These are phyloP conservation scores for Aquilaria malaccensis DNA, from an alignment of 345 rosid species.

Conservation along the genomic window DNA sequence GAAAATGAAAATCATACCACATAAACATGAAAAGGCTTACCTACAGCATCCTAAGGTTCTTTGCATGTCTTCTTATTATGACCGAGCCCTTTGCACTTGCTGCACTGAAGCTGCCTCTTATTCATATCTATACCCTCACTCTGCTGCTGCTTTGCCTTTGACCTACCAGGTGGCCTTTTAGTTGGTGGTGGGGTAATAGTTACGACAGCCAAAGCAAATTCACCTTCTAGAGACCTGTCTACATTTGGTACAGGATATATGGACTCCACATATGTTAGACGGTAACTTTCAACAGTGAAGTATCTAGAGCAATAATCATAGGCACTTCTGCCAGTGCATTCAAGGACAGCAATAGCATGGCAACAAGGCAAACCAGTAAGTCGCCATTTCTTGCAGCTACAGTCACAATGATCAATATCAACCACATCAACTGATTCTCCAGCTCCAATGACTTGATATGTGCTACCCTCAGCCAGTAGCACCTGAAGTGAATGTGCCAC, in stretches of 20 bases:
- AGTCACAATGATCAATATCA: conserved; percentile 62
- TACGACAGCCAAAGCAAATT: conserved; percentile 29
- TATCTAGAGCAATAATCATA: conserved; percentile 74
- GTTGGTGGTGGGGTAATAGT: conserved; percentile 87
- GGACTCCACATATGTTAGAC: conserved; percentile 52
- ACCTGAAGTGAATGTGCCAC: conserved; percentile 46
- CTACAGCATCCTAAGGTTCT: conserved; percentile 25
- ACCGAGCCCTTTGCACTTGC: conserved; percentile 95
- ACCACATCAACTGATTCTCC: conserved; percentile 55
- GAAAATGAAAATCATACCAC: conserved; percentile 8
- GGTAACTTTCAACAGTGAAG: conserved; percentile 49
- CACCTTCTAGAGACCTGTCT: conserved; percentile 43
- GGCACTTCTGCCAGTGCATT: conserved; percentile 47
- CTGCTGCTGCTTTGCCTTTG: conserved; percentile 66
- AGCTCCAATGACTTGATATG: conserved; percentile 65
- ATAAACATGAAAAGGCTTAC: conserved; percentile 19
- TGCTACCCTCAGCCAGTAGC: conserved; percentile 34
- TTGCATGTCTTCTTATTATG: conserved; percentile 95
- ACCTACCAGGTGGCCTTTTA: conserved; percentile 74
- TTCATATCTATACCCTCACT: conserved; percentile 52
- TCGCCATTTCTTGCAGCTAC: conserved; percentile 81
- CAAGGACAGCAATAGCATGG: conserved; percentile 71
- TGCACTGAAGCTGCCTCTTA: conserved; percentile 89
- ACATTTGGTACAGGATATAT: conserved; percentile 81
- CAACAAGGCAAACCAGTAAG: conserved; percentile 72